Percentiles rank a stretch among this genome's conserved stretches.
Evolutionary conservation across 2,329 filamentous ascomycete species (phyloP).

Genomic region (Exophiala oligosperma): DNA sequence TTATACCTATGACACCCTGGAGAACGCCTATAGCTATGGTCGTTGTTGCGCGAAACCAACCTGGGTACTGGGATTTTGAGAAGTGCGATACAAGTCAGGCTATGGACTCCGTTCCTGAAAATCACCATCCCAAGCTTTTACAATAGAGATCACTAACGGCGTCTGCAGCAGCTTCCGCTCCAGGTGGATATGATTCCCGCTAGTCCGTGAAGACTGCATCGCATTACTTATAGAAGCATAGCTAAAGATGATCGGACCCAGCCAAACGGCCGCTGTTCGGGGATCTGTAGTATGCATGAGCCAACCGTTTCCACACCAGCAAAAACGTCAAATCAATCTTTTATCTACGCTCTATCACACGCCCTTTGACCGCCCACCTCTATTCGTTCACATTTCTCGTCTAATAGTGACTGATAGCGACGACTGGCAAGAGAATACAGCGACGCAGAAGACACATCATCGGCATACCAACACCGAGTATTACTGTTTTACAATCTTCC

Average conservation of each 20-base stretch:
- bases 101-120: neutral
- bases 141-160: too few species aligned
- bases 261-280: neutral
- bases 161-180: too few species aligned
- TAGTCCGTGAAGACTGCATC: neutral
- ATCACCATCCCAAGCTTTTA: neutral
- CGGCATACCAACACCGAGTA: neutral
- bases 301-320: neutral
- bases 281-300: constrained; percentile 1
- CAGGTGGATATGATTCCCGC: neutral
- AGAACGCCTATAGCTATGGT: too few species aligned
- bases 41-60: too few species aligned
- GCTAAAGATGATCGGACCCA: neutral
- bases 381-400: too few species aligned
- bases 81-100: too few species aligned
- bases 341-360: neutral
- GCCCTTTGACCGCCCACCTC: neutral
- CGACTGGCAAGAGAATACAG: too few species aligned
- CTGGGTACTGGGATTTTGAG: too few species aligned
- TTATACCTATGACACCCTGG: too few species aligned
- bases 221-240: neutral
- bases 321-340: neutral
- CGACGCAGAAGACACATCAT: neutral
- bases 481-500: neutral
- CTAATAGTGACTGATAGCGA: too few species aligned